phyloP scores from a whole-genome alignment of 78 protist species.

The Pelomyxa schiedti region DNA sequence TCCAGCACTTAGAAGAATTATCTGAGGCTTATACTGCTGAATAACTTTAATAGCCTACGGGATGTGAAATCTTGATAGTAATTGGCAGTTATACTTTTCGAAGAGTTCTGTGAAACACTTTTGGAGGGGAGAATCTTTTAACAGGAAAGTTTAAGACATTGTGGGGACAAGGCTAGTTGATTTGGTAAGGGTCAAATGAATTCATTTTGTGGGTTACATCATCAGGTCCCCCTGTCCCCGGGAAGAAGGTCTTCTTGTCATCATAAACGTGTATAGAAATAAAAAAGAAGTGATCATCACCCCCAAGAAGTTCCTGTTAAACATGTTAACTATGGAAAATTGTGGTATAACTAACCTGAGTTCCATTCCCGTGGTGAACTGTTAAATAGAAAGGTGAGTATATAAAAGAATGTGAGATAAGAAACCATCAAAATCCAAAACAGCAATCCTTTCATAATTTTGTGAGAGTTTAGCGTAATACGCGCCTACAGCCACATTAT shows the following conservation, averaged over 20 bases:
- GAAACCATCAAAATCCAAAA: constrained; percentile 21
- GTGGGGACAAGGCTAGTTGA: constrained; percentile 20
- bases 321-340: no score
- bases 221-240: constrained; percentile 37
- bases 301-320: constrained; percentile 39
- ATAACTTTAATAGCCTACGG: constrained; percentile 41
- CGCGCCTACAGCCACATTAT: constrained; percentile 66
- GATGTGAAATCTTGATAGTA: no score
- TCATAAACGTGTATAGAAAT: constrained; percentile 53
- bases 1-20: constrained; percentile 57
- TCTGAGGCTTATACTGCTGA: constrained; percentile 37
- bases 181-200: no score
- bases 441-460: constrained; percentile 30
- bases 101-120: constrained; percentile 22
- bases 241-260: constrained; percentile 36
- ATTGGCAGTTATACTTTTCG: no score
- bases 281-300: constrained; percentile 48
- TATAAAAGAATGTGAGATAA: background rate
- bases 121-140: constrained; percentile 20
- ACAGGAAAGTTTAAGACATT: constrained; percentile 38
- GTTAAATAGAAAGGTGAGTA: constrained; percentile 23
- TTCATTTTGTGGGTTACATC: no score
- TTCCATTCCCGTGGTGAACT: constrained; percentile 73
- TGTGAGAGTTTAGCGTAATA: constrained; percentile 22
- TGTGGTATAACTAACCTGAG: no score